These are phyloP conservation scores for Cutaneotrichosporon sp. DNA, from an alignment of 1,284 basidiomycete species.

Conservation along the genomic window DNA sequence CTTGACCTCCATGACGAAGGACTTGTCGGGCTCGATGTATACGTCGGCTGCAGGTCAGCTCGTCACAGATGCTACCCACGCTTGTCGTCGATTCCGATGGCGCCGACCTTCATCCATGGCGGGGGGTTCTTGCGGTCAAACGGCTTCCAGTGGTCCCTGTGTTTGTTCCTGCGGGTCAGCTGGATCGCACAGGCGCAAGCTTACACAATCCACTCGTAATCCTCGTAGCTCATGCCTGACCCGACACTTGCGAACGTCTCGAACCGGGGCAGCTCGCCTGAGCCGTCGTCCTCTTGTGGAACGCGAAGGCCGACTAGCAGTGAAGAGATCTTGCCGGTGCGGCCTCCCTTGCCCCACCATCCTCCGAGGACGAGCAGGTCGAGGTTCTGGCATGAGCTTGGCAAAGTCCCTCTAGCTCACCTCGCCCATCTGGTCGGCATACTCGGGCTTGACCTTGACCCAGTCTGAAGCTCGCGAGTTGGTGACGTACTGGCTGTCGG, in stretches of 20 bases:
- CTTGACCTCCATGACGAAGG: conserved; percentile 76
- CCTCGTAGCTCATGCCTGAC: conserved; percentile 76
- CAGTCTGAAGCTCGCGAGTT: conserved; percentile 85
- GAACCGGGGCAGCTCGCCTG: conserved; percentile 63
- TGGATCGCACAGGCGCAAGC: no score
- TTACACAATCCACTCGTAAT: conserved; percentile 70
- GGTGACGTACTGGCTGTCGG: conserved; percentile 71
- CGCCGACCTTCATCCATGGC: conserved; percentile 47
- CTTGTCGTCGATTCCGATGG: conserved; percentile 49
- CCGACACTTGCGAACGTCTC: conserved; percentile 76
- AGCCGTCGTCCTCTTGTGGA: conserved; percentile 56
- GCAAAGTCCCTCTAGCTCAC: conserved; percentile 22
- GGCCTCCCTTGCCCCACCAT: conserved; percentile 55
- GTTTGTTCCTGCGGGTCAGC: conserved; percentile 40
- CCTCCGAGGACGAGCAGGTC: conserved; percentile 79
- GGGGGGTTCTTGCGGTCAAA: conserved; percentile 49
- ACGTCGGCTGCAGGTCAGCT: conserved; percentile 49
- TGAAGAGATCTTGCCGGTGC: conserved; percentile 55
- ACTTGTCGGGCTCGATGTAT: conserved; percentile 54
- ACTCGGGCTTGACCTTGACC: conserved; percentile 97
- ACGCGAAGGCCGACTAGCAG: conserved; percentile 53
- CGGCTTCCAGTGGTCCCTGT: conserved; percentile 48
- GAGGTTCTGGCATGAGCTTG: conserved; percentile 64
- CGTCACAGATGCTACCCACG: conserved; percentile 36
- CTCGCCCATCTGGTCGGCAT: conserved; percentile 45